Evolutionary conservation across 2,329 filamentous ascomycete species (phyloP).

Genomic region (Sporothrix brunneoviolacea): DNA sequence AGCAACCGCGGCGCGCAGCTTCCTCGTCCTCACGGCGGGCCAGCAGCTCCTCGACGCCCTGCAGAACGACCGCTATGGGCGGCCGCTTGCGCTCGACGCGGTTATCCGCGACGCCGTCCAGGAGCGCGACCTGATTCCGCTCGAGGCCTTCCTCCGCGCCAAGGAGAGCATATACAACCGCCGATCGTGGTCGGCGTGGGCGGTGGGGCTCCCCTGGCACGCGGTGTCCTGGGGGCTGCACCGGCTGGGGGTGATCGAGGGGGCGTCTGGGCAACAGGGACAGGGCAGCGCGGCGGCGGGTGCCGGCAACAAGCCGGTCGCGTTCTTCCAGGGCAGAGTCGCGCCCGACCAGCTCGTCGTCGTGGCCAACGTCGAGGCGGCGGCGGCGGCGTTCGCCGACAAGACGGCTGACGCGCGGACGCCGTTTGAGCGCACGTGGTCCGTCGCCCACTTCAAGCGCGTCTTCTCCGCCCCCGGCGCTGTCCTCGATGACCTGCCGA

Average conservation of each 20-base stretch:
- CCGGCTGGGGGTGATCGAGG: conserved; percentile 57
- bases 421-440: conserved; percentile 61
- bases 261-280: too few species aligned
- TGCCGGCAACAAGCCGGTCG: background rate
- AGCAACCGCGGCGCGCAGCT: conserved; percentile 31
- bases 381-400: conserved; percentile 47
- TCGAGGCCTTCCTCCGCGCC: conserved; percentile 59
- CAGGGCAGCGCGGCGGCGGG: conserved; percentile 18
- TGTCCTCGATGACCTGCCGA: conserved; percentile 30
- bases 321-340: conserved; percentile 4
- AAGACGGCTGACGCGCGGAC: conserved; percentile 36
- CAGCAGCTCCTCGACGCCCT: conserved; percentile 64
- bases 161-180: conserved; percentile 66
- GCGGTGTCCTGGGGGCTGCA: conserved; percentile 69
- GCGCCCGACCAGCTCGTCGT: conserved; percentile 57
- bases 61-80: conserved; percentile 70
- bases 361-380: conserved; percentile 54
- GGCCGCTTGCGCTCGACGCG: conserved; percentile 70
- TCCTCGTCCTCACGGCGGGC: conserved; percentile 48
- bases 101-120: conserved; percentile 70
- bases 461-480: conserved; percentile 42
- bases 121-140: conserved; percentile 61
- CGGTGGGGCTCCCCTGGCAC: conserved; percentile 62
- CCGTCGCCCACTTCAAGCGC: conserved; percentile 56
- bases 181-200: conserved; percentile 59